Percentiles rank a stretch among this genome's conserved stretches.
phyloP scores from a whole-genome alignment of 202 grass and related monocot species.

The Brachypodium distachyon region DNA sequence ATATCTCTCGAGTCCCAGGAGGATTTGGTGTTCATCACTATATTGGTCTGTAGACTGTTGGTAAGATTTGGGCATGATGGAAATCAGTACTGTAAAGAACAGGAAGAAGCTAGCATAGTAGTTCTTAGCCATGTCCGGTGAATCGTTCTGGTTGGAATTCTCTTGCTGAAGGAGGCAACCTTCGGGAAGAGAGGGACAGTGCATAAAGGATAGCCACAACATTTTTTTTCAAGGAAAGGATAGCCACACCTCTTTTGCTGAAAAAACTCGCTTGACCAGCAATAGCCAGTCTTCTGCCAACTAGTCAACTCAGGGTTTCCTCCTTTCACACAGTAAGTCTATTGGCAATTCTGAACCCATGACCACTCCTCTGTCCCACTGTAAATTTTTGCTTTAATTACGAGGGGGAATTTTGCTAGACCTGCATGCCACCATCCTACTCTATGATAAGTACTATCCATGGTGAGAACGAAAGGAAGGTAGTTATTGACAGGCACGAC shows the following conservation, averaged over 20 bases:
- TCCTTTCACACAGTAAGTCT: too few relatives aligned
- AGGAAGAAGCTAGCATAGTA: slow-evolving; percentile 1
- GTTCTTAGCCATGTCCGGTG: not conserved
- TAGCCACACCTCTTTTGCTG: not conserved
- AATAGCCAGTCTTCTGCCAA: not conserved
- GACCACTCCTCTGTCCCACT: too few relatives aligned
- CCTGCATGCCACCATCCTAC: too few relatives aligned
- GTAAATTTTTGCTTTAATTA: too few relatives aligned
- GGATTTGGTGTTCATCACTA: slow-evolving; percentile 24
- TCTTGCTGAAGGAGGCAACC: not conserved
- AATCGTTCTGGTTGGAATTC: not conserved
- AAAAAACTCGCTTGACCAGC: not conserved
- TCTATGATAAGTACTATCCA: too few relatives aligned
- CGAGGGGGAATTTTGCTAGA: too few relatives aligned
- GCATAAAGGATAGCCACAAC: not conserved
- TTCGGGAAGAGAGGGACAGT: not conserved
- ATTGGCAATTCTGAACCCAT: too few relatives aligned
- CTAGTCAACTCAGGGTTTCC: not conserved
- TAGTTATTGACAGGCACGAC: too few relatives aligned
- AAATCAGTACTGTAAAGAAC: slow-evolving; percentile 8
- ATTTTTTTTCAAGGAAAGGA: too few relatives aligned
- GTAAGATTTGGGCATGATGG: slow-evolving; percentile 12
- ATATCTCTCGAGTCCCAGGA: slow-evolving; percentile 24
- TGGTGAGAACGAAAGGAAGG: too few relatives aligned
- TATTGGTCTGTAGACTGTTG: slow-evolving; percentile 8